A percentile compares a stretch with the other conserved stretches of the same genome.
These are phyloP conservation scores for Gnomoniopsis smithogilvyi DNA, from an alignment of 2,329 filamentous ascomycete species.

Conservation along the genomic window DNA sequence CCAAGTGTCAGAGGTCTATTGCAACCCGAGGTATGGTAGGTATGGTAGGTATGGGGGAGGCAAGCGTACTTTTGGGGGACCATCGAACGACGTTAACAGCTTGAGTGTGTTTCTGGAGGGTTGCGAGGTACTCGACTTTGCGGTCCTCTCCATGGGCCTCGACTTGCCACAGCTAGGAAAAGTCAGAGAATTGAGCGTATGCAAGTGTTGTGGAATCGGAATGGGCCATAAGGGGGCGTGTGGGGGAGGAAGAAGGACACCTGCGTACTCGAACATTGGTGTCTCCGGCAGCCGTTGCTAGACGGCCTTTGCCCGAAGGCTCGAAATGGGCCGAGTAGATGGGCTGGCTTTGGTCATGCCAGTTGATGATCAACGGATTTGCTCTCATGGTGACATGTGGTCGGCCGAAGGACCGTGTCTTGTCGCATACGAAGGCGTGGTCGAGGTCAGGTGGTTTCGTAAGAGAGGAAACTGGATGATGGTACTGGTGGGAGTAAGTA, in stretches of 20 bases:
- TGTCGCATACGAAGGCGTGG: background rate
- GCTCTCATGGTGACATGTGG: constrained; percentile 74
- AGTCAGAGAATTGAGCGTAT: background rate
- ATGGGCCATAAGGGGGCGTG: background rate
- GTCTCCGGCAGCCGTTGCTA: constrained; percentile 93
- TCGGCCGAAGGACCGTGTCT: constrained; percentile 7
- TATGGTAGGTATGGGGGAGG: background rate
- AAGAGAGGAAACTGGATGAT: background rate
- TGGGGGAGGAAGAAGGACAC: background rate
- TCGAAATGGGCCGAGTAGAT: constrained; percentile 99
- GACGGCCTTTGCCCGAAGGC: constrained; percentile 80
- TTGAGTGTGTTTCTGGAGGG: constrained; percentile 89
- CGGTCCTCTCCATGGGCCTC: constrained; percentile 81
- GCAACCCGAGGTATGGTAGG: background rate
- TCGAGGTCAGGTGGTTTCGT: background rate
- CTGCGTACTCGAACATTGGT: constrained; percentile 83
- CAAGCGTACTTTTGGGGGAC: constrained; percentile 75
- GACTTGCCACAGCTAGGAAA: constrained; percentile 80
- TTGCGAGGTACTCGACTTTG: constrained; percentile 88
- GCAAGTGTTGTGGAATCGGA: background rate
- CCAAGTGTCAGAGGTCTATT: constrained; percentile 4
- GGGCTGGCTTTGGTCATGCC: constrained; percentile 95
- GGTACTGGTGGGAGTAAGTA: background rate
- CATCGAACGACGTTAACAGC: constrained; percentile 97
- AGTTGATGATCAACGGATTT: constrained; percentile 93